Evolutionary conservation across 1,284 basidiomycete species (phyloP).

Genomic region (Microbotryomycetes sp.): DNA sequence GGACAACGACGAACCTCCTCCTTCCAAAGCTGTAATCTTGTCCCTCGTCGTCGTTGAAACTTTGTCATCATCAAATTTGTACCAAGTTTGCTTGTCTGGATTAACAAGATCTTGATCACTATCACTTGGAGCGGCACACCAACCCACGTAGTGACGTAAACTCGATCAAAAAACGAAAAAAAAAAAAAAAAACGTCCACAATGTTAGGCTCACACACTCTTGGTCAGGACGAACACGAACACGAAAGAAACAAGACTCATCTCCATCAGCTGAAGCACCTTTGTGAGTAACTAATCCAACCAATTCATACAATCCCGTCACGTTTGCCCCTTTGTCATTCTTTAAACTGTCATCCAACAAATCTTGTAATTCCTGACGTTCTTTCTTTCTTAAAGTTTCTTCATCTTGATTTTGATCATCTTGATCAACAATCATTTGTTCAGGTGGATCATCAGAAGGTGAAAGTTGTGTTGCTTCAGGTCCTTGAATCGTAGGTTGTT

Average conservation of each 20-base stretch:
- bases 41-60: constrained; percentile 69
- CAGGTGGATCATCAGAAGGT: constrained; percentile 1
- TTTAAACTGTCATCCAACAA: constrained; percentile 60
- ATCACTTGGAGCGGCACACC: constrained; percentile 15
- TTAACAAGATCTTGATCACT: constrained; percentile 13
- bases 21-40: constrained; percentile 74
- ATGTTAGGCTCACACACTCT: not conserved
- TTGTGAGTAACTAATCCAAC: constrained; percentile 94
- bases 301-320: constrained; percentile 74
- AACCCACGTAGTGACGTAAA: constrained; percentile 33
- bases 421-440: constrained; percentile 46
- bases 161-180: not conserved
- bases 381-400: constrained; percentile 47
- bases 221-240: constrained; percentile 76
- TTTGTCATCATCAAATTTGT: constrained; percentile 76
- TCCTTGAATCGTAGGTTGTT: constrained; percentile 29
- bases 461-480: constrained; percentile 4
- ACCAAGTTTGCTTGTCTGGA: constrained; percentile 32
- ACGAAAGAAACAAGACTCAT: constrained; percentile 17
- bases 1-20: constrained; percentile 49
- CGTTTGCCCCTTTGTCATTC: constrained; percentile 63
- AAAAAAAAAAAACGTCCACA: not conserved
- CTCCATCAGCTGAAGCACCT: constrained; percentile 85
- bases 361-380: constrained; percentile 57
- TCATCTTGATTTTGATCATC: constrained; percentile 45